Conservation (phyloP, 2,329 filamentous ascomycete species). For the Ophiobolus disseminans region DNA sequence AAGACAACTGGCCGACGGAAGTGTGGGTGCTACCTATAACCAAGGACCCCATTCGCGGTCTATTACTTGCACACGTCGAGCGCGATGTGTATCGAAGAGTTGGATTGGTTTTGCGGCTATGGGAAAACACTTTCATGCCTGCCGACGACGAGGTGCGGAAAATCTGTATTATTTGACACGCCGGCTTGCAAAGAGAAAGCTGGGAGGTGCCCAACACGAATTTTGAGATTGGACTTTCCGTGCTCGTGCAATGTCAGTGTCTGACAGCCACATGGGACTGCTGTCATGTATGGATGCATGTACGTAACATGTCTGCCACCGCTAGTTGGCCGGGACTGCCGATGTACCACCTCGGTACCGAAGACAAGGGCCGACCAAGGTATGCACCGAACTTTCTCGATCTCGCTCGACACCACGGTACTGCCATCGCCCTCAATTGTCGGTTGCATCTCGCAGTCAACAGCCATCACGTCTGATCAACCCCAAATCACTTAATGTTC, state of each 20-base stretch:
- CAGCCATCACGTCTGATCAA: too few species aligned
- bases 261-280: too few species aligned
- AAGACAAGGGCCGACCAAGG: not conserved
- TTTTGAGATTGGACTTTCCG: too few species aligned
- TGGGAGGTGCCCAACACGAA: too few species aligned
- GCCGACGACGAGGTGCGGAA: too few species aligned
- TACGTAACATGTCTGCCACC: too few species aligned
- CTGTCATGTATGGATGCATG: not conserved
- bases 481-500: too few species aligned
- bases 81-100: slow-evolving; percentile 11
- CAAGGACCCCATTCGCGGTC: slow-evolving; percentile 6
- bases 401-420: not conserved
- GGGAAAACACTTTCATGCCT: too few species aligned
- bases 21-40: slow-evolving; percentile 10
- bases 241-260: too few species aligned
- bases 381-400: not conserved
- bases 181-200: too few species aligned
- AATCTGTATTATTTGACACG: too few species aligned
- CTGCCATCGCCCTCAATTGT: not conserved
- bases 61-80: slow-evolving; percentile 7
- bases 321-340: not conserved
- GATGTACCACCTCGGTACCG: not conserved
- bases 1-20: not conserved
- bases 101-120: slow-evolving; percentile 12
- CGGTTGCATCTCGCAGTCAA: too few species aligned